Conservation (phyloP, 805 yeast genomes). For the Peterozyma toletana region DNA sequence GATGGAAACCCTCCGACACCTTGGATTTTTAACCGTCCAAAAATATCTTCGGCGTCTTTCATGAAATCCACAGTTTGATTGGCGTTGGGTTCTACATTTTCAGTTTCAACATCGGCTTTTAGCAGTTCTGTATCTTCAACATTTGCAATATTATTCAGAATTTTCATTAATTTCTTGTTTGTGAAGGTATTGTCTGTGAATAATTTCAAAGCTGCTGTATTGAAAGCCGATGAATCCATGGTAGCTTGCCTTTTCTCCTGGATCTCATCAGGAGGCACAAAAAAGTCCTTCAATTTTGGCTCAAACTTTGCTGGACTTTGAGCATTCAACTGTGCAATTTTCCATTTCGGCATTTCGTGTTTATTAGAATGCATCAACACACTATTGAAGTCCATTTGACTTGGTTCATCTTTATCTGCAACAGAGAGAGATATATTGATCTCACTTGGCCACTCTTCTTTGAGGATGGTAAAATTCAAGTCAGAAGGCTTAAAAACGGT, state of each 20-base stretch:
- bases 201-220: conserved; percentile 6
- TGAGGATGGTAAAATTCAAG: too few species aligned
- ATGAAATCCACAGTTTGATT: conserved; percentile 14
- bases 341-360: background rate
- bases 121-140: background rate
- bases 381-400: too few species aligned
- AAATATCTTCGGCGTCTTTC: conserved; percentile 14
- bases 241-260: conserved; percentile 1
- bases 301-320: background rate
- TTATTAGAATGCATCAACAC: too few species aligned
- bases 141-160: conserved; percentile 3
- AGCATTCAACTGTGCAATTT: background rate
- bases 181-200: conserved; percentile 8
- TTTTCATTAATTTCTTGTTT: conserved; percentile 5
- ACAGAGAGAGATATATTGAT: too few species aligned
- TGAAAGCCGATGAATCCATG: conserved; percentile 7
- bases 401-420: too few species aligned
- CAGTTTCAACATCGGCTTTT: background rate
- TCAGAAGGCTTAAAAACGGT: too few species aligned
- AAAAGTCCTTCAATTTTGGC: conserved; percentile 7
- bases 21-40: conserved; percentile 6
- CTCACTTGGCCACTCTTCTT: too few species aligned
- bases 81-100: background rate
- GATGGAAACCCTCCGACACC: conserved; percentile 2
- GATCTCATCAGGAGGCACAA: conserved; percentile 3